Conservation (phyloP, 495 filamentous ascomycete genomes). For the Letharia columbiana region DNA sequence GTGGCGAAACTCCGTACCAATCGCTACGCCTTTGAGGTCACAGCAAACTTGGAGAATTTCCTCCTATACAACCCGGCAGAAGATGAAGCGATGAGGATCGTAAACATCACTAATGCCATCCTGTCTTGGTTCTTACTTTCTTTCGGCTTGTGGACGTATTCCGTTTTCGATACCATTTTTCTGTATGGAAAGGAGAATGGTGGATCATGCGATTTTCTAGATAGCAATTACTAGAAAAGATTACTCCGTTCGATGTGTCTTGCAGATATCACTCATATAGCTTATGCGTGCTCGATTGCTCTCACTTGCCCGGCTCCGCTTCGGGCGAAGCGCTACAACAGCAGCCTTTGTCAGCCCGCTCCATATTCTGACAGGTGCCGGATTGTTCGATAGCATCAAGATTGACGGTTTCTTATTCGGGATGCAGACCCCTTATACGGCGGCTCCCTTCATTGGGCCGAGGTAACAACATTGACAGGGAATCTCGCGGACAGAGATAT, state of each 20-base stretch:
- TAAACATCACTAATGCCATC: not conserved
- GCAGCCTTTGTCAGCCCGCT: not conserved
- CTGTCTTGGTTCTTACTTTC: not conserved
- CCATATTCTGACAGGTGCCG: not conserved
- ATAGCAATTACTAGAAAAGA: not conserved
- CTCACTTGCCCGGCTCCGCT: not conserved
- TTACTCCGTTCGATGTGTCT: not conserved
- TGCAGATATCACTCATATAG: not conserved
- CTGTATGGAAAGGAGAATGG: not conserved
- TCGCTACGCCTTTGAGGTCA: conserved; percentile 1
- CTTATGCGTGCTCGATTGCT: not conserved
- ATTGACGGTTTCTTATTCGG: not conserved
- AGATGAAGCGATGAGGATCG: not conserved
- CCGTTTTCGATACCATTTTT: not conserved
- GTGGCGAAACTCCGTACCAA: not conserved
- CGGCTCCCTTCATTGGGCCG: not conserved
- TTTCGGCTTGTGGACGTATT: not conserved
- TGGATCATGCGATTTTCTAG: not conserved
- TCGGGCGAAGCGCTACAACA: not conserved
- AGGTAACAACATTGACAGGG: not conserved
- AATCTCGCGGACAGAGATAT: not conserved
- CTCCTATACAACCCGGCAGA: not conserved
- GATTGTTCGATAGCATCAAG: not conserved
- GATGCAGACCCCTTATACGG: not conserved
- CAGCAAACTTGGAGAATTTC: not conserved